phyloP scores from a whole-genome alignment of 495 filamentous ascomycete species.

The Patellaria atrata region DNA sequence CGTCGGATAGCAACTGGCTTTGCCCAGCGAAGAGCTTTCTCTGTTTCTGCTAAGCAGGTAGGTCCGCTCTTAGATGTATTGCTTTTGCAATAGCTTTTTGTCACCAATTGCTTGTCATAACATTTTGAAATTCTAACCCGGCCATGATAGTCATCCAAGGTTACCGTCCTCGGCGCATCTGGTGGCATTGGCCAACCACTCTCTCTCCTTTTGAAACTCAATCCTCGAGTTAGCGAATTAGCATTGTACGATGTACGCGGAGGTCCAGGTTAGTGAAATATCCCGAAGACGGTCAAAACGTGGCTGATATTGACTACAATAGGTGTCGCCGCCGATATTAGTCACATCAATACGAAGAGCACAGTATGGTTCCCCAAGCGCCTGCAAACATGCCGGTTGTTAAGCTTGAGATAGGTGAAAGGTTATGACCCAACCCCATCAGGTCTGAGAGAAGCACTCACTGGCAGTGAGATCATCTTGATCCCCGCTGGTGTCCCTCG shows the following conservation, averaged over 20 bases:
- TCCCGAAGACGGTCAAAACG: no score
- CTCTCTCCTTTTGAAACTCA: constrained; percentile 94
- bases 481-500: constrained; percentile 97
- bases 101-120: neutral
- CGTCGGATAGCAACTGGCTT: constrained; percentile 54
- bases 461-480: constrained; percentile 81
- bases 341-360: constrained; percentile 98
- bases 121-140: constrained; percentile 23
- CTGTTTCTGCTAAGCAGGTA: constrained; percentile 81
- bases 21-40: constrained; percentile 83
- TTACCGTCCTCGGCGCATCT: constrained; percentile 86
- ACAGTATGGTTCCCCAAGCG: constrained; percentile 27
- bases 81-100: constrained; percentile 11
- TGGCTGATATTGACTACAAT: constrained; percentile 2
- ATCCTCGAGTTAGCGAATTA: constrained; percentile 82
- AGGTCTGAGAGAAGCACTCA: constrained; percentile 63
- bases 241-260: constrained; percentile 95
- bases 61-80: constrained; percentile 22
- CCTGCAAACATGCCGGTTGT: neutral
- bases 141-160: constrained; percentile 68
- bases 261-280: constrained; percentile 87
- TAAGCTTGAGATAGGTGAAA: constrained; percentile 40
- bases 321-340: constrained; percentile 97
- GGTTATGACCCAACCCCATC: constrained; percentile 68
- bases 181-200: constrained; percentile 98